Evolutionary conservation across 2,329 filamentous ascomycete species (phyloP).

Genomic region (Fusarium camptoceras): DNA sequence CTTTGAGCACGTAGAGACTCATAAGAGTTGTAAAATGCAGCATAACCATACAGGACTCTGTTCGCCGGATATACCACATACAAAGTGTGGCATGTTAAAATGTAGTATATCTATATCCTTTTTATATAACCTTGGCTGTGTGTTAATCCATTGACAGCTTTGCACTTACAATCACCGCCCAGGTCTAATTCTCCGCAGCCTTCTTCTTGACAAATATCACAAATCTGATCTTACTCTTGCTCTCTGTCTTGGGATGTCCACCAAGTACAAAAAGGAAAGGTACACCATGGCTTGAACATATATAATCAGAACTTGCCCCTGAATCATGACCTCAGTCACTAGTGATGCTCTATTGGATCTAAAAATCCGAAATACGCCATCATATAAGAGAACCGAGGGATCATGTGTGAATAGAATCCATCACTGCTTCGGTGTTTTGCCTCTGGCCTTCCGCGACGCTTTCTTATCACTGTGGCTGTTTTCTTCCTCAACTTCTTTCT

Average conservation of each 20-base stretch:
- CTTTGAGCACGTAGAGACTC: neutral
- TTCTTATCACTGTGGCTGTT: constrained; percentile 10
- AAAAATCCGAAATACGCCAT: neutral
- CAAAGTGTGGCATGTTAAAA: neutral
- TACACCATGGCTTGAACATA: neutral
- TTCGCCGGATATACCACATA: neutral
- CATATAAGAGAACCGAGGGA: neutral
- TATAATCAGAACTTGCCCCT: neutral
- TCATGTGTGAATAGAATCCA: neutral
- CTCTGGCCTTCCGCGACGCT: neutral
- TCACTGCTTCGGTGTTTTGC: neutral
- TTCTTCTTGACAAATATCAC: neutral
- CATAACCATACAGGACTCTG: neutral
- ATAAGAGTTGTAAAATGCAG: neutral
- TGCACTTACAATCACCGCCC: neutral
- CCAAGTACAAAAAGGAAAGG: neutral
- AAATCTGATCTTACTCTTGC: neutral
- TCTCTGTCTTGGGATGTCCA: neutral
- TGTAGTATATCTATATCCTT: neutral
- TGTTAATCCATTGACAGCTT: neutral
- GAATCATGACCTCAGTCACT: neutral
- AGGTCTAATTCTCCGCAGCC: neutral
- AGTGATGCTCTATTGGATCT: neutral
- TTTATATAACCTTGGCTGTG: neutral
- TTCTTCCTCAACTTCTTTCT: neutral